Percentiles rank a stretch among this genome's conserved stretches.
phyloP scores from a whole-genome alignment of 2,329 filamentous ascomycete genomes.

The Didymella glomerata region DNA sequence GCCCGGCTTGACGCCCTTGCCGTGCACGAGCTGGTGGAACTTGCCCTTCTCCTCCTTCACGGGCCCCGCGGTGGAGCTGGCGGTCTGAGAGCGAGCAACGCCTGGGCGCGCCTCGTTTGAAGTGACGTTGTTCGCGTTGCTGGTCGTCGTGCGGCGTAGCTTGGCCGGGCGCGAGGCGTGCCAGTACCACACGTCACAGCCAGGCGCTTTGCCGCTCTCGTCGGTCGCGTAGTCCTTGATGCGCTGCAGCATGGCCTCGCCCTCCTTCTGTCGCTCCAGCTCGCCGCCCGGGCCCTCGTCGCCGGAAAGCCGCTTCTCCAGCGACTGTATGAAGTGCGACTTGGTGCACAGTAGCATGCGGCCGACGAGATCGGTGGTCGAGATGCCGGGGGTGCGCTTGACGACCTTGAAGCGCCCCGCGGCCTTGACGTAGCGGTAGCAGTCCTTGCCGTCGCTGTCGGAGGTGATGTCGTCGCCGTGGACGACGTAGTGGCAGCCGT shows the following conservation, averaged over 20 bases:
- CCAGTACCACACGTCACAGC: conserved; percentile 89
- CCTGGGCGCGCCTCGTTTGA: conserved; percentile 34
- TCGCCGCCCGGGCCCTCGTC: conserved; percentile 75
- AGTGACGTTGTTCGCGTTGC: conserved; percentile 22
- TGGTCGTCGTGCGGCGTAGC: conserved; percentile 46
- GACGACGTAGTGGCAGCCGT: conserved; percentile 93
- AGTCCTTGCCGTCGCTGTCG: conserved; percentile 91
- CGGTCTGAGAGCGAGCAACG: conserved; percentile 43
- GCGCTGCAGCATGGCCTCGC: conserved; percentile 75
- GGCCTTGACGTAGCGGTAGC: conserved; percentile 96
- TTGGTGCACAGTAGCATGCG: conserved; percentile 97
- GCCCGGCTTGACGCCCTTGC: conserved; percentile 74
- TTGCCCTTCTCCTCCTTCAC: conserved; percentile 67
- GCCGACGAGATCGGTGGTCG: conserved; percentile 96
- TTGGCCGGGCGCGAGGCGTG: conserved; percentile 60
- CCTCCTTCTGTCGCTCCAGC: conserved; percentile 71
- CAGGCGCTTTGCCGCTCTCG: conserved; percentile 78
- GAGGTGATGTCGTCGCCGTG: conserved; percentile 98
- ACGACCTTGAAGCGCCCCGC: conserved; percentile 95
- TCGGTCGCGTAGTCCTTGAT: conserved; percentile 90
- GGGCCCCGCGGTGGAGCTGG: conserved; percentile 48
- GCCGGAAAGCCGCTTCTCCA: conserved; percentile 73
- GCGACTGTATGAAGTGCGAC: conserved; percentile 87
- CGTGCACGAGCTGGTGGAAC: conserved; percentile 74
- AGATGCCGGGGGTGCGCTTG: conserved; percentile 94